A percentile compares a stretch with the other conserved stretches of the same genome.
These are phyloP conservation scores for Aspergillus sp. DNA, from an alignment of 2,329 filamentous ascomycete species.

Conservation along the genomic window DNA sequence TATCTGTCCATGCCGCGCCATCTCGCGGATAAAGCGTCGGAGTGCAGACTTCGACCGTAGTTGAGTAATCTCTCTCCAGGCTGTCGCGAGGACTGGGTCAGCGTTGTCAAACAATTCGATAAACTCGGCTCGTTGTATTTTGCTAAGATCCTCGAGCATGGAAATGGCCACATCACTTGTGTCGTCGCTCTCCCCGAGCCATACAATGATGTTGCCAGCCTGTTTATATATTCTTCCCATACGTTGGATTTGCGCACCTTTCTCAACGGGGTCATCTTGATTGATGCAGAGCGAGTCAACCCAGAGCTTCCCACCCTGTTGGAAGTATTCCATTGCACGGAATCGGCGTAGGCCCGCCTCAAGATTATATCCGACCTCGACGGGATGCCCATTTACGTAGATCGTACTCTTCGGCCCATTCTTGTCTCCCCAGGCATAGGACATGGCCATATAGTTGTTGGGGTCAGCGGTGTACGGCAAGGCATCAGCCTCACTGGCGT, in stretches of 20 bases:
- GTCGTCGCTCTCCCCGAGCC: background rate
- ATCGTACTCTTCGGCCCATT: background rate
- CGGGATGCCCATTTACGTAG: background rate
- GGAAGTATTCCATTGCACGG: background rate
- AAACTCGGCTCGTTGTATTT: background rate
- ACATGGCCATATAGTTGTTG: background rate
- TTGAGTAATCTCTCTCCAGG: background rate
- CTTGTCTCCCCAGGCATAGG: background rate
- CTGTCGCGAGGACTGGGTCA: background rate
- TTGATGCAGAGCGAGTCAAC: conserved; percentile 1
- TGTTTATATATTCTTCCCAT: background rate
- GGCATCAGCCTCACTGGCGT: background rate
- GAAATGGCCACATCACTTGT: background rate
- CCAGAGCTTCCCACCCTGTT: background rate
- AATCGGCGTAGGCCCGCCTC: background rate
- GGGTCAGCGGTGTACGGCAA: background rate
- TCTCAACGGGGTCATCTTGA: background rate
- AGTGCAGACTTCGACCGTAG: background rate
- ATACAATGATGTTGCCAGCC: background rate
- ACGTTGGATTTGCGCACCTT: background rate
- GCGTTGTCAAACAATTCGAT: background rate
- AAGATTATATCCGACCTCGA: background rate
- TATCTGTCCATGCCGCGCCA: background rate
- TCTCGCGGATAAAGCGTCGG: background rate
- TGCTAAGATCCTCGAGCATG: background rate